Evolutionary conservation across 352 stramenopile genomes (phyloP).

Genomic region (Pythium graminicola): DNA sequence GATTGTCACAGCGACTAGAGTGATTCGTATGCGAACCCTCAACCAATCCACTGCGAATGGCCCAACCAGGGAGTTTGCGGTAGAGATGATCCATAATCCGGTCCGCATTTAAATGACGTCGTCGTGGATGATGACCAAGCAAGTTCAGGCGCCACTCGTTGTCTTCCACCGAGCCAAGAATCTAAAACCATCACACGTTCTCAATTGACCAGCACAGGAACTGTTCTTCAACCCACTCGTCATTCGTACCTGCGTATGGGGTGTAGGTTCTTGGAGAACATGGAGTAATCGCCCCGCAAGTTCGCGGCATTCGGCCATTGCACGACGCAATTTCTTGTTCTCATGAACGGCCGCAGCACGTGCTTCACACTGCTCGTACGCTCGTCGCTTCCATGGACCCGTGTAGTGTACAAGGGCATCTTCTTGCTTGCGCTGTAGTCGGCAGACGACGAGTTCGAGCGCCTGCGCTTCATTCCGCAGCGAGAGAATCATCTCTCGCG

Average conservation of each 20-base stretch:
- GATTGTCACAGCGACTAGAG: constrained; percentile 6
- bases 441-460: constrained; percentile 2
- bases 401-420: constrained; percentile 14
- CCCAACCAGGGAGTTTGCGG: constrained; percentile 2
- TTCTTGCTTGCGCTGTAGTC: constrained; percentile 4
- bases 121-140: constrained; percentile 6
- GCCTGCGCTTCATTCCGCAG: constrained; percentile 2
- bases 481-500: constrained; percentile 9
- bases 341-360: constrained; percentile 5
- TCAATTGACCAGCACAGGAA: neutral
- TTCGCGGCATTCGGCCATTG: constrained; percentile 9
- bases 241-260: neutral
- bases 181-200: neutral
- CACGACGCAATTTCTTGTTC: constrained; percentile 12
- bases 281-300: constrained; percentile 4
- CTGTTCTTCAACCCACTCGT: neutral
- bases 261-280: neutral
- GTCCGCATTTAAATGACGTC: constrained; percentile 13
- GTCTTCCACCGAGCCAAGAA: constrained; percentile 11
- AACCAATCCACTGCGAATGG: constrained; percentile 13
- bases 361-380: constrained; percentile 1
- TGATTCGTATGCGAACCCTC: neutral
- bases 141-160: constrained; percentile 17
- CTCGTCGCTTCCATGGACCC: constrained; percentile 12
- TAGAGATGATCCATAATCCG: constrained; percentile 18